Evolutionary conservation across 2,329 filamentous ascomycete species (phyloP), one percentile per base, ranked within the genome.

Genomic region (Paracoccidioides lutzii): DNA sequence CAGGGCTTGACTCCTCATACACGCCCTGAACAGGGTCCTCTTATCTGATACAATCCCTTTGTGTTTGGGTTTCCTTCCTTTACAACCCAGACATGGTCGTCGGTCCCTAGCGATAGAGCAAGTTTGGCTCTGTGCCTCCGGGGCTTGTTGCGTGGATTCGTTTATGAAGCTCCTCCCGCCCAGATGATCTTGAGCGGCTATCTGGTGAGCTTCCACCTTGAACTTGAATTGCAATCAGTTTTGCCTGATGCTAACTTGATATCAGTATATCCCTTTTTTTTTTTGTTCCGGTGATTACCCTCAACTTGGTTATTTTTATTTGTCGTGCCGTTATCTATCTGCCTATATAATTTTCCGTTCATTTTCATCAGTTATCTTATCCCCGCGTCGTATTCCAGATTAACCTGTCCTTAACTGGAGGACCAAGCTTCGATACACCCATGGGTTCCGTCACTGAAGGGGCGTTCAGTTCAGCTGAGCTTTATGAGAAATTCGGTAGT

Each of bases 41-140:
- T 41, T 52, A 40, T 12, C 3, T 40, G 15, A 33, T 51, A 51
- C 22, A n/a, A 40, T 22, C 35, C n/a, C 22, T 41, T 51, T 52
- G 38, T 52, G 49, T 41, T 52, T 52, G 49, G 49, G 49, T 41
- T 52, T 42, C 49, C 33, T 32, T 41, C 49, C 49, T 41, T 52
- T 32, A 32, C 35, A 52, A n/a, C 35, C 38, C 49, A 52, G 49
- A 52, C 49, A 52, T 52, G 49, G 6, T 52, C 35, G 35, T 38
- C 37, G 35, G 40, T 52, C 28, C 30, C 41, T 41, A 12, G 49
- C 32, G 15, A 30, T 32, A 52, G 49, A 41, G 49, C 49, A 52
- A 32, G 15, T 9, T 42, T 52, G n/a, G 46, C 46, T 49, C 46
- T 37, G 46, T 42, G 6, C 22, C 49, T 41, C 35, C 22, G 40